Evolutionary conservation across 1,284 basidiomycete species (phyloP), one percentile per base, ranked within the genome.

Genomic region (Fomes fomentarius): DNA sequence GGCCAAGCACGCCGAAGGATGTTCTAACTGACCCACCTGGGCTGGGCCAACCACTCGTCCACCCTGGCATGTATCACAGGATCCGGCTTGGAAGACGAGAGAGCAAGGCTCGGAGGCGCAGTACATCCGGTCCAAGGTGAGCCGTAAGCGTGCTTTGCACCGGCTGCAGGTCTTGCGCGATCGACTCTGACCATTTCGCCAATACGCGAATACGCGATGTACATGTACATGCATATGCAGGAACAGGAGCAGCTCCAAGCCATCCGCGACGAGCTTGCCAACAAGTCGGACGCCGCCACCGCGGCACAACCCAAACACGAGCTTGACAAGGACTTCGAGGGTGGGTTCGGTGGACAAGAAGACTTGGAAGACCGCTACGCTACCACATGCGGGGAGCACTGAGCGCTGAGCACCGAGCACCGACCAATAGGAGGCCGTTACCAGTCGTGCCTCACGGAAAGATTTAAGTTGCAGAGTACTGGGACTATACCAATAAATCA

Each of bases 331-430:
- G 70, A 75, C 55, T 75, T 77, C 43, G 79, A 80, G 66, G 77
- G 74, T 37, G 79, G 78, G 15, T 78, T 71, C 54, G 77, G 77
- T 22, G 78, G 78, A 2, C 76, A 77, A 61, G 77, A 79, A 61
- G 76, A 79, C 33, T 67, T 79, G 12, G 75, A 81, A 61, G 79
- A 80, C 64, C 72, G 77, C 30, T 77, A 79, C 52, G 76, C 76
- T 3, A 81, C 77, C 1, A 79, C 78, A 3, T 68, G 66, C 44
- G 77, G 79, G 15, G 78, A 78, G 59, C 76, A 81, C 58, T 79
- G 56, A 70, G 11, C 19, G 1, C 11, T 21, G 19, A 8, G 6
- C 28, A 12, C 28, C 6, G 28, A 30, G 28, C 6, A 30, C 28
- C 7, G 12, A 30, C 28, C 28, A 6, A 30, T 12, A 7, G 28